A percentile compares a stretch with the other conserved stretches of the same genome.
Conservation (phyloP, 495 filamentous ascomycete genomes). For the Penicillium canescens region DNA sequence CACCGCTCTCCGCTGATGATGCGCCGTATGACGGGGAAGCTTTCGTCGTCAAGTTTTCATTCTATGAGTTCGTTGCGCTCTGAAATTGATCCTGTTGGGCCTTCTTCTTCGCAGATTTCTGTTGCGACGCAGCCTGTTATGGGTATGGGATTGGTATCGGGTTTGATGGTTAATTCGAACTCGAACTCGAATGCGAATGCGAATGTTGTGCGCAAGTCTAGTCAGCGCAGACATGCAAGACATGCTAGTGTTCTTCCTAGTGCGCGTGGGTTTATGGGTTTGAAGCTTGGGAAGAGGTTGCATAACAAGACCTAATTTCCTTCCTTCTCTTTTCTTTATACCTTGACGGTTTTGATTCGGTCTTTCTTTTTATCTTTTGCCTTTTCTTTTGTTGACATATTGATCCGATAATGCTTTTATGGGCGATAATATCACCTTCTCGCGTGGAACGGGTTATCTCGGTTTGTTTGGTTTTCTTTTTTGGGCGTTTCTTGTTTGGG, state of each 20-base stretch:
- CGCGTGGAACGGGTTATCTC: no score
- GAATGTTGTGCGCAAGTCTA: conserved; percentile 14
- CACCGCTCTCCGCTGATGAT: conserved; percentile 28
- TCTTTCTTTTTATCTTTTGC: conserved; percentile 3
- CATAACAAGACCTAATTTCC: conserved; percentile 25
- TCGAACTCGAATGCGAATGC: conserved; percentile 9
- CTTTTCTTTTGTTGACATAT: conserved; percentile 2
- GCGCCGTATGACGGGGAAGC: conserved; percentile 31
- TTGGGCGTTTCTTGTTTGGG: background rate
- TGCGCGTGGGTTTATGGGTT: conserved; percentile 37
- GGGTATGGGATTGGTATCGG: no score
- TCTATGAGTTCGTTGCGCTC: conserved; percentile 63
- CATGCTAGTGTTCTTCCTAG: conserved; percentile 21
- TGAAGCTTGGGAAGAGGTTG: conserved; percentile 33
- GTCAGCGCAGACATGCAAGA: conserved; percentile 20
- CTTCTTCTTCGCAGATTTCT: conserved; percentile 6
- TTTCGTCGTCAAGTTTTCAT: conserved; percentile 68
- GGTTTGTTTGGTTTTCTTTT: no score
- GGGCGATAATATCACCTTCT: background rate
- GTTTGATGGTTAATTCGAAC: conserved; percentile 3
- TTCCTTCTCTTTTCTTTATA: background rate
- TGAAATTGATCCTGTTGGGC: conserved; percentile 48
- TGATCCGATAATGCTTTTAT: conserved; percentile 5
- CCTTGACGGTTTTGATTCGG: conserved; percentile 8
- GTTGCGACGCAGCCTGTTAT: background rate